phyloP scores from a whole-genome alignment of 75 land plant species.

The Cupressus sempervirens region DNA sequence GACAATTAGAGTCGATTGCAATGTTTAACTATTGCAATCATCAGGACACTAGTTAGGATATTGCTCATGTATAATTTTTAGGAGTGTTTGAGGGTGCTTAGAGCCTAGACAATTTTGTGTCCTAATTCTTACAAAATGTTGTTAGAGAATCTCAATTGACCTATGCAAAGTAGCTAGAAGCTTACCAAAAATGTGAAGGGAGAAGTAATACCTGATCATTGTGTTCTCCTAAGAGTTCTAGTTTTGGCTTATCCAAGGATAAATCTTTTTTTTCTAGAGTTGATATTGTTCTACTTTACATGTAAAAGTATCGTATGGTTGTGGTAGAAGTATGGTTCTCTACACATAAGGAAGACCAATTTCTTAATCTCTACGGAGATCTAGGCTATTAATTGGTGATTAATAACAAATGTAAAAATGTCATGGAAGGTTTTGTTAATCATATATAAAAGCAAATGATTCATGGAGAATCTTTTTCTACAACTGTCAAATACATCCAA shows the following conservation, averaged over 20 bases:
- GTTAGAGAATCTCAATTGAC: neutral
- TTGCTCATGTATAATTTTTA: neutral
- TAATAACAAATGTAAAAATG: neutral
- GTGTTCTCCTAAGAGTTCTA: no score
- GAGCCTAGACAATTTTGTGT: no score
- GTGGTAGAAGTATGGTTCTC: neutral
- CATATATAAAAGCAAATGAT: neutral
- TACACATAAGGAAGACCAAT: neutral
- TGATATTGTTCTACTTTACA: neutral
- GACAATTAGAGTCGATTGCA: neutral
- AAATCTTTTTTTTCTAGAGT: neutral
- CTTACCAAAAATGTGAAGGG: neutral
- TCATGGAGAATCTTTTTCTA: neutral
- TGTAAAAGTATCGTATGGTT: neutral
- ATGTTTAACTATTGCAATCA: neutral
- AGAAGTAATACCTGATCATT: neutral
- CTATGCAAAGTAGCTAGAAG: neutral
- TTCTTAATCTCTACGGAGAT: neutral
- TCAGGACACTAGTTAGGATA: neutral
- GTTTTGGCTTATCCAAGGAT: neutral
- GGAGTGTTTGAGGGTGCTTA: neutral
- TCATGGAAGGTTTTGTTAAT: neutral
- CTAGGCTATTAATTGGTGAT: neutral
- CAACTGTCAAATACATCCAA: neutral
- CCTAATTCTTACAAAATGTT: neutral